Conservation (phyloP, 257 asterid species). For the Jacaranda mimosifolia region DNA sequence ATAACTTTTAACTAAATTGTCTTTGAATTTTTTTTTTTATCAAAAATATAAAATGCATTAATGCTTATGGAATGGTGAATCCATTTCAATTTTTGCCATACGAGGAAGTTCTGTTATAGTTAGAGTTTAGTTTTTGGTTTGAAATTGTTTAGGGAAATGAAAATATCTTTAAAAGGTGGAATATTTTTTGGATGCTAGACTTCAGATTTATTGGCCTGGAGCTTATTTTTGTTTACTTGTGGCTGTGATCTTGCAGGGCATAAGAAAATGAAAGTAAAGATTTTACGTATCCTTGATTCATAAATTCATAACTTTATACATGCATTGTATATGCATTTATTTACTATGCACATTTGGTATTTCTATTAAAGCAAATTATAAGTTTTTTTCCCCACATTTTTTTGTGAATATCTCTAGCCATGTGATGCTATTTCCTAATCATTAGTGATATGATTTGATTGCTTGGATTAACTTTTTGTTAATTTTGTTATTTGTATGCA, state of each 20-base stretch:
- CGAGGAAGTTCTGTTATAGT: not conserved
- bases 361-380: not conserved
- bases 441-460: conserved; percentile 10
- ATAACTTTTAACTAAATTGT: not conserved
- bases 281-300: conserved; percentile 71
- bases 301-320: conserved; percentile 7
- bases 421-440: not conserved
- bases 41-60: not conserved
- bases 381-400: not conserved
- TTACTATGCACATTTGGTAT: not conserved
- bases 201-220: not conserved
- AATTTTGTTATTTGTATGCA: not conserved
- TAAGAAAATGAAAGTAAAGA: conserved; percentile 80
- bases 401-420: conserved; percentile 8
- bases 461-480: conserved; percentile 2
- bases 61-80: not conserved
- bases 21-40: not conserved
- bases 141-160: not conserved
- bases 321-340: not conserved
- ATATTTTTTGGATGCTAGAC: not conserved
- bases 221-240: conserved; percentile 21
- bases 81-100: not conserved
- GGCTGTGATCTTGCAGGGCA: conserved; percentile 54
- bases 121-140: not conserved
- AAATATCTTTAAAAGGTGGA: not conserved